Evolutionary conservation across 768 basidiomycete genomes (phyloP).

Genomic region (Daedalea quercina): DNA sequence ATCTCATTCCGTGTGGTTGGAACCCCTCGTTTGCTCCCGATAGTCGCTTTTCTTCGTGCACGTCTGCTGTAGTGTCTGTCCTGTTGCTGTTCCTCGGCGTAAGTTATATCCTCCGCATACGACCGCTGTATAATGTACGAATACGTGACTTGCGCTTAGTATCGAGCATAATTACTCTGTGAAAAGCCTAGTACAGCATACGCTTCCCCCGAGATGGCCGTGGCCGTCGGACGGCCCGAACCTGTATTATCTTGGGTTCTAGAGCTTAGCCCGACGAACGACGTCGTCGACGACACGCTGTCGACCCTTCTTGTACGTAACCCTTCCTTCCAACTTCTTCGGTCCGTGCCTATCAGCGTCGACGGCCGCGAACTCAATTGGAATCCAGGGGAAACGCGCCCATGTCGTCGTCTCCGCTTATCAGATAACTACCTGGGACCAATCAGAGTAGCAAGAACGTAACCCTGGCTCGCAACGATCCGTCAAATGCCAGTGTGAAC

Average conservation of each 20-base stretch:
- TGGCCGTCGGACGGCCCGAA: not conserved
- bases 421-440: not conserved
- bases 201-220: not conserved
- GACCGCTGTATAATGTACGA: not conserved
- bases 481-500: not conserved
- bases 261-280: too few relatives aligned
- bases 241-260: too few relatives aligned
- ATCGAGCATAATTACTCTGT: not conserved
- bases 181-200: not conserved
- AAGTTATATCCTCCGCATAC: not conserved
- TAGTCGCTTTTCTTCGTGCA: not conserved
- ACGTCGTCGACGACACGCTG: not conserved
- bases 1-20: not conserved
- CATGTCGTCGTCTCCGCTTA: not conserved
- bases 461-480: too few relatives aligned
- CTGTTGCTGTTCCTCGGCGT: not conserved
- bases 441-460: not conserved
- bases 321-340: not conserved
- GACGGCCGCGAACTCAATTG: not conserved
- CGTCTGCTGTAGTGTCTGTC: not conserved
- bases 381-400: not conserved
- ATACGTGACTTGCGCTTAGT: not conserved
- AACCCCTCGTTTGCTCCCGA: not conserved
- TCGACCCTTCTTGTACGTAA: not conserved
- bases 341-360: not conserved